Evolutionary conservation across 805 yeast genomes (phyloP), one percentile per base, ranked within the genome.

Genomic region (Teunomyces aglyptinius): DNA sequence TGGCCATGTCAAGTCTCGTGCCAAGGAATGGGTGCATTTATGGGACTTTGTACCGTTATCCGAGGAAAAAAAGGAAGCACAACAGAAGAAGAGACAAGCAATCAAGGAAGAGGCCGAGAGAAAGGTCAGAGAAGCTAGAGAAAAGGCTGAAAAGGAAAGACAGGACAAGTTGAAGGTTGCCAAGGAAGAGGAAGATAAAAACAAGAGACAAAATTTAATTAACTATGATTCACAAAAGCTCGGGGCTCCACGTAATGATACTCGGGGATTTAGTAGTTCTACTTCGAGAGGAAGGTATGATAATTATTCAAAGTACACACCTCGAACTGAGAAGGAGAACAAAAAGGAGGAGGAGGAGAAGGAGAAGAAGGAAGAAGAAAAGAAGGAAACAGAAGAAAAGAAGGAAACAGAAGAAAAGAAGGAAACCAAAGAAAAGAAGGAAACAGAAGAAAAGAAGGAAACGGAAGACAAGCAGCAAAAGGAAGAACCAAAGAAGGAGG

Each of bases 1-100:
- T 43, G 91, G 89, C 0, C 83, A 83, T 49, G 64, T 86, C 19
- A 78, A 76, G 47, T 79, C 88, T 0, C 71, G 82, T 38, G 63
- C 78, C 16, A 72, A 68, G 31, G 64, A 67, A 0, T 77, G 86
- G 76, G 65, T 80, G 2, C 75, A 71, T 38, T 52, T 74, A 39
- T 77, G 82, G 76, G 86, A 84, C 15, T 82, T 83, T 52, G 75
- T 79, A 51, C 73, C 73, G 5, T 59, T 81, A 65, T 49, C 67
- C 24, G 80, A 71, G 1, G 78, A 74, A 3, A 78, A 67, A 13
- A 71, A 68, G 45, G 59, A 58, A 43, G 28, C 69, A 43, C 49
- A 59, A 5, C 47, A 53, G 22, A 43, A 44, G 36, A 57, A 57
- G 35, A 59, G 70, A 28, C 54, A 63, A 20, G 54, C 49, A 11